Percentiles rank a stretch among this genome's conserved stretches.
Conservation (phyloP, 495 filamentous ascomycete species). For the Lepidopterella palustris region DNA sequence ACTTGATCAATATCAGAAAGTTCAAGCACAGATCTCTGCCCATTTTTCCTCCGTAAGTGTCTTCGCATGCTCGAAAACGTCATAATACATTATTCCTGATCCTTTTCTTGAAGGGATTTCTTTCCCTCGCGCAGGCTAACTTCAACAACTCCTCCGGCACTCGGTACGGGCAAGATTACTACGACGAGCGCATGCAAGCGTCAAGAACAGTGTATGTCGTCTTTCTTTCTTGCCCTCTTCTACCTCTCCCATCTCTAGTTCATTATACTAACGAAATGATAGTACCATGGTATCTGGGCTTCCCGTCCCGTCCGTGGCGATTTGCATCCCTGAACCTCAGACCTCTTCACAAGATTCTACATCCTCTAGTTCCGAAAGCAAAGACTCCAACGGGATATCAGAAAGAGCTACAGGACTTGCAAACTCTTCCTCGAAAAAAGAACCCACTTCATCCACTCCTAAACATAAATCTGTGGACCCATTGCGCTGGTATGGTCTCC, state of each 20-base stretch:
- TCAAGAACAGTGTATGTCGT: slow-evolving; percentile 31
- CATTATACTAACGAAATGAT: too few species aligned
- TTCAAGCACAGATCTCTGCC: slow-evolving; percentile 49
- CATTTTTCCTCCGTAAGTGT: slow-evolving; percentile 50
- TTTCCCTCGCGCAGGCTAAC: slow-evolving; percentile 44
- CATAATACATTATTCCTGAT: background rate
- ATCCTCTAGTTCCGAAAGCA: too few species aligned
- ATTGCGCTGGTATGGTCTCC: slow-evolving; percentile 43
- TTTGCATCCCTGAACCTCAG: too few species aligned
- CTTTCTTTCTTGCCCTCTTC: background rate
- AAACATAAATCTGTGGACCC: slow-evolving; percentile 30
- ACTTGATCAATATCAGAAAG: slow-evolving; percentile 61
- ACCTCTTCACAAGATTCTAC: too few species aligned
- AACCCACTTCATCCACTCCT: background rate
- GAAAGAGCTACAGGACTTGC: too few species aligned
- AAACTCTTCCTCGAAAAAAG: background rate
- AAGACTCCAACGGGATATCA: too few species aligned
- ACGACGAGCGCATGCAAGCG: slow-evolving; percentile 43
- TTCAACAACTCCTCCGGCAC: slow-evolving; percentile 31
- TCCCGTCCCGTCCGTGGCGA: too few species aligned
- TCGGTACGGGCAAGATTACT: slow-evolving; percentile 42
- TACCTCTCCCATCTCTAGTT: background rate
- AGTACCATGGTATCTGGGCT: too few species aligned
- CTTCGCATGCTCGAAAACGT: background rate
- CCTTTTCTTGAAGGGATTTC: slow-evolving; percentile 27